A percentile compares a stretch with the other conserved stretches of the same genome.
These are phyloP conservation scores for Pseudocercospora fuligena DNA, from an alignment of 2,329 filamentous ascomycete genomes.

Conservation along the genomic window DNA sequence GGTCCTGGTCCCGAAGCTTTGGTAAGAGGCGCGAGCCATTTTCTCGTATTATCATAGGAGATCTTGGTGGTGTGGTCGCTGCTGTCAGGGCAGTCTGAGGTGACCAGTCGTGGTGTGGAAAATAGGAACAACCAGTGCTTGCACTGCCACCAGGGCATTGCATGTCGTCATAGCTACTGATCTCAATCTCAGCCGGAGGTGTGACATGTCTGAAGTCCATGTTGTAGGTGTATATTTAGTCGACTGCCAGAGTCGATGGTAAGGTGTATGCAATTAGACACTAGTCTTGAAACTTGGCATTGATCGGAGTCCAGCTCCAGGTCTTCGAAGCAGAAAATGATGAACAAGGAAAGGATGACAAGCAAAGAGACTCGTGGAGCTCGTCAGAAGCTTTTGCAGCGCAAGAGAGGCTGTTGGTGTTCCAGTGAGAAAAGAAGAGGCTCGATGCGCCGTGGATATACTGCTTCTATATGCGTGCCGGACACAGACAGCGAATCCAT, in stretches of 20 bases:
- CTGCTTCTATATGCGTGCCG: conserved; percentile 35
- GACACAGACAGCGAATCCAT: conserved; percentile 21
- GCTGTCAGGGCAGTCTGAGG: conserved; percentile 39
- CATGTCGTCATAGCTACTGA: conserved; percentile 32
- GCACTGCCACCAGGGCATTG: conserved; percentile 40
- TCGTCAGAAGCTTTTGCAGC: conserved; percentile 38
- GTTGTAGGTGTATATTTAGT: conserved; percentile 32
- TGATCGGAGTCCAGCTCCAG: conserved; percentile 52
- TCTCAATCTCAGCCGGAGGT: conserved; percentile 46
- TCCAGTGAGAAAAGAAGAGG: conserved; percentile 28
- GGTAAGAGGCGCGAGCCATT: conserved; percentile 37
- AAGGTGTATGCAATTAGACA: conserved; percentile 33
- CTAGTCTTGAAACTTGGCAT: conserved; percentile 25
- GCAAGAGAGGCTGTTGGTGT: conserved; percentile 34
- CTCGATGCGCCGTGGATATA: conserved; percentile 23
- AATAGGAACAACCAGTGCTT: conserved; percentile 37
- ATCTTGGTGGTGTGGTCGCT: conserved; percentile 38
- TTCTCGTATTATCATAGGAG: conserved; percentile 37
- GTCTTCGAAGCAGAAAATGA: conserved; percentile 41
- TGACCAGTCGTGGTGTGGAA: conserved; percentile 36
- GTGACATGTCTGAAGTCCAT: conserved; percentile 54
- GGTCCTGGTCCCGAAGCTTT: conserved; percentile 37
- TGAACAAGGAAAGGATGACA: conserved; percentile 43
- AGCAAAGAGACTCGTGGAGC: conserved; percentile 47
- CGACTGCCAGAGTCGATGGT: conserved; percentile 28